Percentiles rank a stretch among this genome's conserved stretches.
phyloP scores from a whole-genome alignment of 768 basidiomycete species.

The Leccinellum albellum region DNA sequence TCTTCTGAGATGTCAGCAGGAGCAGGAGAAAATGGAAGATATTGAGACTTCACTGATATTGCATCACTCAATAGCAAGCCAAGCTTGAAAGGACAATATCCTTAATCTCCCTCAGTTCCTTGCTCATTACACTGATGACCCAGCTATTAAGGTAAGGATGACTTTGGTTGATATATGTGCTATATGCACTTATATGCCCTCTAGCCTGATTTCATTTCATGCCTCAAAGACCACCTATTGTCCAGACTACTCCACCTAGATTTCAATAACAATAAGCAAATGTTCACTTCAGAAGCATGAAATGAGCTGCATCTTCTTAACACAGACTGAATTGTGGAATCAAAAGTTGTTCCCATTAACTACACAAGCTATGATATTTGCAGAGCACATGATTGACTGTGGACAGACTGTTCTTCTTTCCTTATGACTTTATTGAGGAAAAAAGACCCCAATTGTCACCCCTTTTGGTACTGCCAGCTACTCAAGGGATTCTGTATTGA shows the following conservation, averaged over 20 bases:
- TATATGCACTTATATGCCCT: not conserved
- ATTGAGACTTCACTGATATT: not conserved
- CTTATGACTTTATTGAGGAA: constrained; percentile 2
- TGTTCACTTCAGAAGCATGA: not conserved
- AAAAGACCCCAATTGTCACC: not conserved
- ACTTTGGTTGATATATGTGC: not conserved
- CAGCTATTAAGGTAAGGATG: not conserved
- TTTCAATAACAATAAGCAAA: not conserved
- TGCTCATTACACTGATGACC: not conserved
- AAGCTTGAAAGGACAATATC: not conserved
- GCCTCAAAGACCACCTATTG: not conserved
- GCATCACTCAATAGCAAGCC: not conserved
- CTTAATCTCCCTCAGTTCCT: not conserved
- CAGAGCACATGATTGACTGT: not conserved
- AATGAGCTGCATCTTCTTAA: not conserved
- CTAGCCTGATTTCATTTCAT: not conserved
- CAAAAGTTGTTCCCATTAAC: not conserved
- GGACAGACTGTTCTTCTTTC: not conserved
- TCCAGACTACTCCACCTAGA: not conserved
- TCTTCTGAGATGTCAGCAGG: not conserved
- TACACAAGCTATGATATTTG: constrained; percentile 1
- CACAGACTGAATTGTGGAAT: not conserved
- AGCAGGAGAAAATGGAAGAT: not conserved
- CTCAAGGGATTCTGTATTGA: not conserved
- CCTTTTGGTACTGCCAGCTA: constrained; percentile 1